These are phyloP conservation scores for Trichoderma asperelloides DNA, from an alignment of 495 filamentous ascomycete species.

Conservation along the genomic window DNA sequence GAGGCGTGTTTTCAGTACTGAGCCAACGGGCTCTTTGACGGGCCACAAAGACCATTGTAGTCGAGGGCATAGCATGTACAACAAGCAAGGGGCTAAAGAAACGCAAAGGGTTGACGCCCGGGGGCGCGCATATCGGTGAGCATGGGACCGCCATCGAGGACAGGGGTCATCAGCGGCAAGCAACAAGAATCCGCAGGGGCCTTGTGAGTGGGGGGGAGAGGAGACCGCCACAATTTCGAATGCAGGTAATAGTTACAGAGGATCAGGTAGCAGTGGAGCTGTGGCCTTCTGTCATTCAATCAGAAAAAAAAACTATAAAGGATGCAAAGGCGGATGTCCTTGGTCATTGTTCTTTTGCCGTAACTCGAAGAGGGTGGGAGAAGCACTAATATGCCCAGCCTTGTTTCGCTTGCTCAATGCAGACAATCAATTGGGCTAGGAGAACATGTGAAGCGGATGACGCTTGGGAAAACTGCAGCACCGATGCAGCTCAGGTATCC, in stretches of 20 bases:
- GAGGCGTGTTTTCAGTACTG: slow-evolving; percentile 24
- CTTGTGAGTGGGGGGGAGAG: neutral
- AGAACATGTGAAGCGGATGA: slow-evolving; percentile 4
- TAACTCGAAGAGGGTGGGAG: neutral
- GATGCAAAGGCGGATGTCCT: neutral
- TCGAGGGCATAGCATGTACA: neutral
- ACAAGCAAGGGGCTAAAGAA: neutral
- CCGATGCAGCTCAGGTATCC: neutral
- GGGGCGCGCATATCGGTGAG: slow-evolving; percentile 5
- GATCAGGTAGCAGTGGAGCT: neutral
- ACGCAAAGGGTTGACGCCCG: neutral
- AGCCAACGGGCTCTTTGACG: slow-evolving; percentile 27
- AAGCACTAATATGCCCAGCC: neutral
- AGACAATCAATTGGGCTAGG: slow-evolving; percentile 5
- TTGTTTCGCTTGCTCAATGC: slow-evolving; percentile 3
- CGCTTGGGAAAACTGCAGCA: slow-evolving; percentile 1
- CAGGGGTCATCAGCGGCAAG: slow-evolving; percentile 6
- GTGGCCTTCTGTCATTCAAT: neutral
- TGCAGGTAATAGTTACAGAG: slow-evolving; percentile 8
- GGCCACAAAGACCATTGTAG: neutral
- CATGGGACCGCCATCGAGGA: neutral
- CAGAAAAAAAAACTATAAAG: neutral
- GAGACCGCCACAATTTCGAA: neutral
- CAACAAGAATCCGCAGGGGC: slow-evolving; percentile 2
- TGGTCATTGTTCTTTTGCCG: neutral